A percentile compares a stretch with the other conserved stretches of the same genome.
Conservation (phyloP, 805 yeast species). For the Sugiyamaella marilandica region DNA sequence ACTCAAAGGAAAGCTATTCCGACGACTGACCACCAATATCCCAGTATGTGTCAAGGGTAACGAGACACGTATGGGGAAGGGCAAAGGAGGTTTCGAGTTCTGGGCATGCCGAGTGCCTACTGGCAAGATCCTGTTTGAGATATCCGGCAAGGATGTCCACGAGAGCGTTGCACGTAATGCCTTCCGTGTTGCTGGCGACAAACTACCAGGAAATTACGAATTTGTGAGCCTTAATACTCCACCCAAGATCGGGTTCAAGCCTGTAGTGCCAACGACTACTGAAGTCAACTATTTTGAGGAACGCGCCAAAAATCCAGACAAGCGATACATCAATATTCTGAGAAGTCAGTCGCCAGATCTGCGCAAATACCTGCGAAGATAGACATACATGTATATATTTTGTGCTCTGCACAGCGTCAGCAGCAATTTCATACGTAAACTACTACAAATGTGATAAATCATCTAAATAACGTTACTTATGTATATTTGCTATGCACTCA, state of each 20-base stretch:
- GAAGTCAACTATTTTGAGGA: constrained; percentile 52
- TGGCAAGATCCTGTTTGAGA: constrained; percentile 87
- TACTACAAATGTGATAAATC: neutral
- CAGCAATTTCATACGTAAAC: neutral
- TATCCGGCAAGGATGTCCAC: constrained; percentile 69
- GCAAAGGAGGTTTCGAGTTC: constrained; percentile 95
- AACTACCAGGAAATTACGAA: constrained; percentile 89
- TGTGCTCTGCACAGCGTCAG: neutral
- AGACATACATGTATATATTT: constrained; percentile 16
- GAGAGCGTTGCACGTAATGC: constrained; percentile 89
- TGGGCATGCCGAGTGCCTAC: constrained; percentile 97
- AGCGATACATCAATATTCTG: constrained; percentile 52
- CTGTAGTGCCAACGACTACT: too few relatives aligned
- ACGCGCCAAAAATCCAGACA: constrained; percentile 57
- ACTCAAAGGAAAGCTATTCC: constrained; percentile 56
- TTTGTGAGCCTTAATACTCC: constrained; percentile 60
- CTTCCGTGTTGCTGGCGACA: constrained; percentile 79
- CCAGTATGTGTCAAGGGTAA: constrained; percentile 96
- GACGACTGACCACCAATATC: constrained; percentile 75
- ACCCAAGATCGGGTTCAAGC: constrained; percentile 67
- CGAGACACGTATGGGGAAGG: constrained; percentile 99
- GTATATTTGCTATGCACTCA: too few relatives aligned
- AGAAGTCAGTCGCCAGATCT: constrained; percentile 50
- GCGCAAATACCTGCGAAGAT: constrained; percentile 60
- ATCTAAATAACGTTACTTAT: too few relatives aligned